Base-by-base conservation (phyloP, 371 early-diverging fungal species). In the Syncephalis fuscata region DNA sequence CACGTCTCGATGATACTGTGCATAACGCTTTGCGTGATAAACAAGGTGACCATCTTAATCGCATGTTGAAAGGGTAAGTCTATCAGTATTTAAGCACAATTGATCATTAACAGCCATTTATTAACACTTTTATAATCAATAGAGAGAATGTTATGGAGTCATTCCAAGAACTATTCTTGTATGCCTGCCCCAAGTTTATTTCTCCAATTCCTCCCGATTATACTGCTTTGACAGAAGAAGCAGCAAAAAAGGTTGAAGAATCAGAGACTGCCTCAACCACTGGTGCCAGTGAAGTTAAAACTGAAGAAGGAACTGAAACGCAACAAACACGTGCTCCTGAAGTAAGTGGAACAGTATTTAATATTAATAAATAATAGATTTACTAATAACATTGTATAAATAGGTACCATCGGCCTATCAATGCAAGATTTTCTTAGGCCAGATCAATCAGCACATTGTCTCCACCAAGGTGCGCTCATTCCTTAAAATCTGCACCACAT, bases 101-200 rank as follows among this genome's bases (percentile, higher is more conserved):
- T 42, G 5, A 17, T 48, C 21, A 44, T 46, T 15, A 42, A 25
- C 15, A 16, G 47, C 36, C 23, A 22, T 21, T 0, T 27, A 43
- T 43, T 42, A 14, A 43, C 39, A 39, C 37, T 20, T 56, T 36
- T 4, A 23, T 14, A n/a, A 17, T 3, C 19, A 11, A 44, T 22
- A 17, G 17, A 58, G 55, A 78, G 84, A 25, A 88, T 49, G 81
- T 78, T 39, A 50, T 88, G 37, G 56, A 67, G 20, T 72, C 78
- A 44, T 84, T 85, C 56, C 84, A 88, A 55, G 93, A 92, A 55
- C 73, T 94, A 43, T 94, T 82, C 73, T 68, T 73, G 52, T 88
- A 80, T 54, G 83, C 95, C 15, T 88, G 89, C 66, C 95, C 95
- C 54, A 89, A 89, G 64, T 94, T 92, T 64, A 87, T 94, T 51